Evolutionary conservation across 2,329 filamentous ascomycete species (phyloP).

Genomic region (Fusarium sp.): DNA sequence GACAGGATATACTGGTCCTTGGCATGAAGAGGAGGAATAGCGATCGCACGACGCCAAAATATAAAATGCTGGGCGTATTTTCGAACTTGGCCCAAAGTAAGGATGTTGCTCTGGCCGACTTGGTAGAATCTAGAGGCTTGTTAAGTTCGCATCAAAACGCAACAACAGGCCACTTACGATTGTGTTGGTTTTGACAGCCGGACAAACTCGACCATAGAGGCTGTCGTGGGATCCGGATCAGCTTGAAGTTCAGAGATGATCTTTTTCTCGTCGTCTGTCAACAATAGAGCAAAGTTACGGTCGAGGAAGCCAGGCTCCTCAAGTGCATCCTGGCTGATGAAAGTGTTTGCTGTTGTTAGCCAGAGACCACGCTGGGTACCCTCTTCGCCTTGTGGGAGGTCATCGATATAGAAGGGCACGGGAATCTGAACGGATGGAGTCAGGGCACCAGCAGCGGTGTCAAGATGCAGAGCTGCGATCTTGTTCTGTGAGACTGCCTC

Average conservation of each 20-base stretch:
- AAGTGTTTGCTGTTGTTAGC: conserved; percentile 87
- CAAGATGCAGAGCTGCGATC: conserved; percentile 86
- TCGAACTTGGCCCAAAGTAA: conserved; percentile 84
- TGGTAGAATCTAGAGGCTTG: conserved; percentile 68
- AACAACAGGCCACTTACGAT: conserved; percentile 60
- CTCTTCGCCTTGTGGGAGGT: conserved; percentile 76
- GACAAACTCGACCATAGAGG: conserved; percentile 84
- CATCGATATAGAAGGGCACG: conserved; percentile 75
- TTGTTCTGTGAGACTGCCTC: conserved; percentile 84
- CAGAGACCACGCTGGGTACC: conserved; percentile 80
- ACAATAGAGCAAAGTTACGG: conserved; percentile 86
- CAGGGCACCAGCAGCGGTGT: conserved; percentile 68
- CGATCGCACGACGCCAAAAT: conserved; percentile 93
- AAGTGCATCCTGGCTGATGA: conserved; percentile 74
- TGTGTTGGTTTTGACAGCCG: conserved; percentile 77
- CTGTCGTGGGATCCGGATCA: conserved; percentile 80
- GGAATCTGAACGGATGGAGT: conserved; percentile 75
- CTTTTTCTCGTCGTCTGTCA: conserved; percentile 84
- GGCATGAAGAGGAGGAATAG: conserved; percentile 89
- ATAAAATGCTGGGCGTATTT: conserved; percentile 93
- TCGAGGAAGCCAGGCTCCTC: conserved; percentile 78
- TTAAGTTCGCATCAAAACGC: not conserved
- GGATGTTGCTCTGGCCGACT: conserved; percentile 75
- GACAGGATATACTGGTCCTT: conserved; percentile 92
- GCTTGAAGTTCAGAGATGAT: conserved; percentile 79